A percentile compares a stretch with the other conserved stretches of the same genome.
phyloP scores from a whole-genome alignment of 164 flowering plant species.

The Brasenia schreberi region DNA sequence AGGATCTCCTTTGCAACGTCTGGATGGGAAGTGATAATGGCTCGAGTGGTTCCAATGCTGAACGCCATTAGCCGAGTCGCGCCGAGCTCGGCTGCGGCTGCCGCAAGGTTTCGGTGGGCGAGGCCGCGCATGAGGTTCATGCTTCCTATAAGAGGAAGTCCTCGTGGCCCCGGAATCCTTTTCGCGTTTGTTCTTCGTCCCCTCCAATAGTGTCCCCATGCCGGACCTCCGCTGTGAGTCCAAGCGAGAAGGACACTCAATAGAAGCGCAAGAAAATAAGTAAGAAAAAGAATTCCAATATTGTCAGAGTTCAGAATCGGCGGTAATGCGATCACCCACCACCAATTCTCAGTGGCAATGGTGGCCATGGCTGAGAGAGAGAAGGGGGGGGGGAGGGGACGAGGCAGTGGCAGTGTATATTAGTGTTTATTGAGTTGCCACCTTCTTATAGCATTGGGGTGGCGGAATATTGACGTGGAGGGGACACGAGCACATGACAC shows the following conservation, averaged over 20 bases:
- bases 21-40: constrained; percentile 31
- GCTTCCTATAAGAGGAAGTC: constrained; percentile 44
- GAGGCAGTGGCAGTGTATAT: too few species aligned
- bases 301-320: background rate
- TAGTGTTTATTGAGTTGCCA: too few species aligned
- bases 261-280: background rate
- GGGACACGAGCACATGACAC: too few species aligned
- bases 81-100: constrained; percentile 8
- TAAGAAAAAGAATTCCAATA: background rate
- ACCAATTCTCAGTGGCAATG: background rate
- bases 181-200: background rate
- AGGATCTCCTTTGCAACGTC: constrained; percentile 37
- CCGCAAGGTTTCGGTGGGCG: constrained; percentile 21
- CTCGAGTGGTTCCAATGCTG: constrained; percentile 44
- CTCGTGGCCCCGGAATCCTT: constrained; percentile 45
- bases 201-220: constrained; percentile 40
- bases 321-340: background rate
- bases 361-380: background rate
- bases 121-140: constrained; percentile 24
- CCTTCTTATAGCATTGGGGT: too few species aligned
- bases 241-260: constrained; percentile 6
- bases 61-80: constrained; percentile 32
- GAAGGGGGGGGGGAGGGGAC: background rate
- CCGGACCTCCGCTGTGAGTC: constrained; percentile 45
- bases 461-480: too few species aligned